These are phyloP conservation scores for Yueomyces sp. DNA, from an alignment of 805 yeast genomes.

Conservation along the genomic window DNA sequence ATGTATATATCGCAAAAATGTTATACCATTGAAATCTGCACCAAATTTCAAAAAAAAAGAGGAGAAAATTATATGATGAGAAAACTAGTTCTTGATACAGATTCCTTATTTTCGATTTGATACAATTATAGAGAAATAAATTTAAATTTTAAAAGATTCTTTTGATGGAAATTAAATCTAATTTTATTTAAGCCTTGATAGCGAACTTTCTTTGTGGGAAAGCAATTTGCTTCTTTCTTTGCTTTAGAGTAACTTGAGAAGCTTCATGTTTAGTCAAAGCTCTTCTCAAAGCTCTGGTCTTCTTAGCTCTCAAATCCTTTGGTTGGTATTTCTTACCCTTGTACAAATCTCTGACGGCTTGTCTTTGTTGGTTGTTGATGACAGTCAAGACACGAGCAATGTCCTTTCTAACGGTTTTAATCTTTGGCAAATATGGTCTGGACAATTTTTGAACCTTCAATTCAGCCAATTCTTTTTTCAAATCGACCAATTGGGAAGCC, in stretches of 20 bases:
- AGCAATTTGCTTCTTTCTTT: conserved; percentile 83
- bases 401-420: conserved; percentile 94
- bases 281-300: conserved; percentile 99
- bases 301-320: conserved; percentile 98
- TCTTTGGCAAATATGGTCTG: conserved; percentile 88
- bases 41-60: too few relatives aligned
- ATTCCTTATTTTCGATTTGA: too few relatives aligned
- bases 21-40: too few relatives aligned
- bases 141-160: background rate
- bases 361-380: conserved; percentile 95
- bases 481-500: conserved; percentile 85
- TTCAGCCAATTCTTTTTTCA: conserved; percentile 91
- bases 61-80: too few relatives aligned
- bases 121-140: too few relatives aligned
- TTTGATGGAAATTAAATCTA: background rate
- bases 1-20: too few relatives aligned
- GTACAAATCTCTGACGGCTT: conserved; percentile 88
- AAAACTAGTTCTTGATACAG: too few relatives aligned
- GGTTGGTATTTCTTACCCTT: conserved; percentile 91
- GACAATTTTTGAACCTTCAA: conserved; percentile 93
- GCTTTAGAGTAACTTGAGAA: conserved; percentile 69
- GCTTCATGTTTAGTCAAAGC: conserved; percentile 81
- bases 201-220: conserved; percentile 98
- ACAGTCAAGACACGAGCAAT: conserved; percentile 96
- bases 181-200: conserved; percentile 73